A percentile compares a stretch with the other conserved stretches of the same genome.
Evolutionary conservation across 352 stramenopile species (phyloP).

Genomic region (Chrysophaeum taylorii): DNA sequence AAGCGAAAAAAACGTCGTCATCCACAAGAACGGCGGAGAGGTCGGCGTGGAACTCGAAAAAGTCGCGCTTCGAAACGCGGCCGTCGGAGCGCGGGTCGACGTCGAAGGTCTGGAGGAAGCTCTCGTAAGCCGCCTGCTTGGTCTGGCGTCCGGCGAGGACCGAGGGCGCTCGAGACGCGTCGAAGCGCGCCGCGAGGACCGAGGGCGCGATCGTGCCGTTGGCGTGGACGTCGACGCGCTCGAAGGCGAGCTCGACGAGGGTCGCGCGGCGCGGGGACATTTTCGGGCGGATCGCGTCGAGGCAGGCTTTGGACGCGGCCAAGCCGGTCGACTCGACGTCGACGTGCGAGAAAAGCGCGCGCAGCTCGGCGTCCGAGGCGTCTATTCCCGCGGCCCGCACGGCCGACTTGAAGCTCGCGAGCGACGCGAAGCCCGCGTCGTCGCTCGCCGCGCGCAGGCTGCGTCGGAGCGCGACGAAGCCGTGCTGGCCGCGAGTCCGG

Average conservation of each 20-base stretch:
- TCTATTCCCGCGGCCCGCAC: background rate
- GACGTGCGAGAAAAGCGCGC: background rate
- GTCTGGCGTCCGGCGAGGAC: conserved; percentile 36
- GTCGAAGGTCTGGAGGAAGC: conserved; percentile 32
- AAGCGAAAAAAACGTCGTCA: background rate
- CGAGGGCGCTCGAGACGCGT: conserved; percentile 37
- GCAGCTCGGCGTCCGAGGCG: background rate
- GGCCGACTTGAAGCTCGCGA: background rate
- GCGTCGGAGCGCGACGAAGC: background rate
- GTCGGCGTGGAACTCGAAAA: background rate
- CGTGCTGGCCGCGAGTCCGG: background rate
- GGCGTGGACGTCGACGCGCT: conserved; percentile 33
- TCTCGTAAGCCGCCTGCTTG: conserved; percentile 28
- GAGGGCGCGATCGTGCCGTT: conserved; percentile 34
- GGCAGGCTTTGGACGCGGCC: background rate
- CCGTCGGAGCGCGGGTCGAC: background rate
- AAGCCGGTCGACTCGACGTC: background rate
- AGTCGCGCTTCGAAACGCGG: background rate
- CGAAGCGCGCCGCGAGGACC: conserved; percentile 39
- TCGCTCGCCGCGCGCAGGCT: background rate
- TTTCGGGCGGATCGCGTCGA: background rate
- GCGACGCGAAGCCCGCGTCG: background rate
- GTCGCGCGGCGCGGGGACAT: conserved; percentile 28
- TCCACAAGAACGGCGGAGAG: background rate
- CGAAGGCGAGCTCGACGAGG: conserved; percentile 42